Evolutionary conservation across 805 yeast genomes (phyloP).

Genomic region (Blastobotrys chiropterorum): DNA sequence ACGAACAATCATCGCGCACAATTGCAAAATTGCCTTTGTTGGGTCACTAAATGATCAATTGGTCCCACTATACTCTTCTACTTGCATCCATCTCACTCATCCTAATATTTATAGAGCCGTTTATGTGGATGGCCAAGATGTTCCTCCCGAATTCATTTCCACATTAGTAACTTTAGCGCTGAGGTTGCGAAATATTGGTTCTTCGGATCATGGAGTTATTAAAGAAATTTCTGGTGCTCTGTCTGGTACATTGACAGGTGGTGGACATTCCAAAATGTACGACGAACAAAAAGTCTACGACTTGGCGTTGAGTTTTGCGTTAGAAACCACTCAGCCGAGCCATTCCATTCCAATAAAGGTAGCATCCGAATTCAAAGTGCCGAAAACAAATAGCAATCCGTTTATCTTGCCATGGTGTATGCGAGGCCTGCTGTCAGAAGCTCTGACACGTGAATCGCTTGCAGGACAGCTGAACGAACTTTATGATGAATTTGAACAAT

Average conservation of each 20-base stretch:
- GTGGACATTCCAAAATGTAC: constrained; percentile 89
- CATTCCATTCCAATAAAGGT: constrained; percentile 29
- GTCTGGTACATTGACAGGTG: constrained; percentile 91
- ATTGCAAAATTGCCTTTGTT: constrained; percentile 72
- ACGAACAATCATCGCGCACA: constrained; percentile 54
- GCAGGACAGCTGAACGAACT: constrained; percentile 53
- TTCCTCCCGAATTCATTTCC: constrained; percentile 73
- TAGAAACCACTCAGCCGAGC: constrained; percentile 64
- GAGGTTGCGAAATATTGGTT: constrained; percentile 67
- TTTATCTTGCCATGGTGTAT: constrained; percentile 89
- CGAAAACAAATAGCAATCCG: constrained; percentile 67
- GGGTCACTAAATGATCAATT: constrained; percentile 92
- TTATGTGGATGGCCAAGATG: constrained; percentile 75
- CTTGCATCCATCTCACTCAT: constrained; percentile 75
- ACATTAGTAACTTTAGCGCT: constrained; percentile 69
- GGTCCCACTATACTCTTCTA: constrained; percentile 86
- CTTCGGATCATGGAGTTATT: constrained; percentile 77
- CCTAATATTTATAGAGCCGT: constrained; percentile 88
- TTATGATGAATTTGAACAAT: constrained; percentile 65
- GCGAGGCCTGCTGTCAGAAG: constrained; percentile 71
- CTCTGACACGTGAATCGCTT: constrained; percentile 36
- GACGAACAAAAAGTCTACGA: constrained; percentile 81
- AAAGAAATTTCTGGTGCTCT: constrained; percentile 72
- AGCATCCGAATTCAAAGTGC: constrained; percentile 44
- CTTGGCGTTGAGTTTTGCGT: constrained; percentile 63